Evolutionary conservation across 768 basidiomycete species (phyloP), one percentile per base, ranked within the genome.

Genomic region (Kwoniella heveanensis): DNA sequence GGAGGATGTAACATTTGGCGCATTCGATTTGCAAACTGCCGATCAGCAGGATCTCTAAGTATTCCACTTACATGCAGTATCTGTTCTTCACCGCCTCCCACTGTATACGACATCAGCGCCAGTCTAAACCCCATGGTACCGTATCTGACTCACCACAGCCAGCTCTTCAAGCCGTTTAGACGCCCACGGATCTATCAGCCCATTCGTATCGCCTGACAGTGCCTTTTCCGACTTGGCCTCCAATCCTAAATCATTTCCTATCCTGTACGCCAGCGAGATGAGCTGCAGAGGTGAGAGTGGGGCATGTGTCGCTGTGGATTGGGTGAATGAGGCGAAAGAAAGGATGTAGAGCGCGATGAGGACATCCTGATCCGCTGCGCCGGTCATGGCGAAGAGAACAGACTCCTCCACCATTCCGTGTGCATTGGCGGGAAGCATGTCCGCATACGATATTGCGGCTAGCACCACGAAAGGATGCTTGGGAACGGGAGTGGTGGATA

Each of bases 341-440:
- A 72, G 59, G 44, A 72, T 72, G 37, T 66, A 66, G 1, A 72
- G 52, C 0, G 70, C 64, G 13, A 64, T 55, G 7, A 72, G 52
- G 8, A 61, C 60, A 29, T 72, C 67, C 0, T 37, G 22, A 21
- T 57, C 54, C 24, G 59, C 54, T 15, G 67, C 48, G 24, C 70
- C 67, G 1, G 64, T 49, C 32, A 68, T 54, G 10, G 64, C 65
- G 25, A 49, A 47, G 3, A 61, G 21, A 15, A 68, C 30, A 24
- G 64, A 63, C 46, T 71, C 60, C 10, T 71, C 66, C 26, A 71
- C 57, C 24, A 68, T 44, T 19, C 54, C 30, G 5, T 30, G 4
- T 9, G 44, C 55, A 22, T 46, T 21, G 22, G 24, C 6, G 4
- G 59, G 39, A 24, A 54, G 30, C 19, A 36, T n/a, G 3, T 53